phyloP scores from a whole-genome alignment of 2,329 filamentous ascomycete species.

The Cadophora malorum region DNA sequence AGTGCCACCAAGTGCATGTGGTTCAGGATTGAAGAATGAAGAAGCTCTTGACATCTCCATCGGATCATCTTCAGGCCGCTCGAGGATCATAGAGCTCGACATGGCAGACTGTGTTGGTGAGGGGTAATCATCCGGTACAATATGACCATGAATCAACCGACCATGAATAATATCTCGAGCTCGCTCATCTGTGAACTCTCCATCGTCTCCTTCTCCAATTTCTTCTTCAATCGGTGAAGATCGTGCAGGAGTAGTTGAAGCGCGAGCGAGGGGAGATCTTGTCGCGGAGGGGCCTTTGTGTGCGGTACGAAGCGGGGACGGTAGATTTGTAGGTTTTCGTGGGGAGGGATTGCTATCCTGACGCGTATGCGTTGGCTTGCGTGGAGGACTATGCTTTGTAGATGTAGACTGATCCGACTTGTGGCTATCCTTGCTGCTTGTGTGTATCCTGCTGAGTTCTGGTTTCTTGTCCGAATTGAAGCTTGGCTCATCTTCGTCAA shows the following conservation, averaged over 20 bases:
- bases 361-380: slow-evolving; percentile 35
- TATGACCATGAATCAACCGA: slow-evolving; percentile 88
- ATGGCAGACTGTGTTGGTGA: slow-evolving; percentile 77
- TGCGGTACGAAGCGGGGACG: slow-evolving; percentile 37
- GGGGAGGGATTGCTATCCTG: slow-evolving; percentile 39
- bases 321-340: slow-evolving; percentile 30
- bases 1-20: slow-evolving; percentile 77
- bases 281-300: slow-evolving; percentile 28
- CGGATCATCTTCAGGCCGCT: slow-evolving; percentile 72
- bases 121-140: slow-evolving; percentile 92
- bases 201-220: slow-evolving; percentile 11
- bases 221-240: slow-evolving; percentile 43
- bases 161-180: slow-evolving; percentile 91
- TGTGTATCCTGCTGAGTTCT: slow-evolving; percentile 31
- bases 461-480: slow-evolving; percentile 22
- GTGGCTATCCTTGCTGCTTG: slow-evolving; percentile 5
- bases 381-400: slow-evolving; percentile 29
- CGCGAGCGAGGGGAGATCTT: slow-evolving; percentile 37
- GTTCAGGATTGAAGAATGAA: slow-evolving; percentile 74
- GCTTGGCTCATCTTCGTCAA: slow-evolving; percentile 33
- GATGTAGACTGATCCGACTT: slow-evolving; percentile 26
- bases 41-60: slow-evolving; percentile 85
- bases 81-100: slow-evolving; percentile 59
- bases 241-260: slow-evolving; percentile 34
- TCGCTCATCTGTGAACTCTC: slow-evolving; percentile 65